Evolutionary conservation across 164 flowering plant genomes (phyloP), one percentile per base, ranked within the genome.

Genomic region (Tetracentron sinense): DNA sequence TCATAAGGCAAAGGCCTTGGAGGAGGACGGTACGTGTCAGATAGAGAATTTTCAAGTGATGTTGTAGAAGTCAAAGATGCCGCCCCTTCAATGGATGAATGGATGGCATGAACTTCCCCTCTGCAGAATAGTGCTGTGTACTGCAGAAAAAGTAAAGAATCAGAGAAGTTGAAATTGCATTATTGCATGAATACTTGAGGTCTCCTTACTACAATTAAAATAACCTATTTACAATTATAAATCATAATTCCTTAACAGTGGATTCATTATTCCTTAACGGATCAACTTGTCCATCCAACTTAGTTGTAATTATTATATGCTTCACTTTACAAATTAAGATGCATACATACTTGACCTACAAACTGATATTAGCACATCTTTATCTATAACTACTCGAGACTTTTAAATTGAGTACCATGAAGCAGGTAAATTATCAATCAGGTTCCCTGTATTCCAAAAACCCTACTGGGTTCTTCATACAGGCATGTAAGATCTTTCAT

Each of bases 1-100:
- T 94, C 97, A 77, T 89, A 92, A 70, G 98, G 96, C 82, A 92
- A 74, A 62, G 98, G 98, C 77, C 89, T 81, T 62, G 98, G 98
- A 71, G 96, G 97, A 60, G 97, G 80, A 12, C 79, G 88, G 62
- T 81, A 94, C 73, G 77, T 84, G 60, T 82, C 89, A 59, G 88
- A 69, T 23, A 90, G 55, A 67, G 89, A 82, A 76, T 69, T 78
- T 48, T 89, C 96, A 31, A 72, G 69, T 16, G 88, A 82, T 56
- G 85, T 56, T 60, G 85, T 15, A 38, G 94, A 74, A 58, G 81
- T 76, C 65, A 82, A 62, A 63, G 96, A 77, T 65, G 96, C 69
- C 3, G 76, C 67, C 46, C 86, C 90, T 64, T 80, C 85, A 72
- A 74, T 68, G 28, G 96, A 79, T 60, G 94, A 81, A 72, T 89